Percentiles rank a stretch among this genome's conserved stretches.
These are phyloP conservation scores for Brassica hybrid DNA, from an alignment of 441 rosid species.

Conservation along the genomic window DNA sequence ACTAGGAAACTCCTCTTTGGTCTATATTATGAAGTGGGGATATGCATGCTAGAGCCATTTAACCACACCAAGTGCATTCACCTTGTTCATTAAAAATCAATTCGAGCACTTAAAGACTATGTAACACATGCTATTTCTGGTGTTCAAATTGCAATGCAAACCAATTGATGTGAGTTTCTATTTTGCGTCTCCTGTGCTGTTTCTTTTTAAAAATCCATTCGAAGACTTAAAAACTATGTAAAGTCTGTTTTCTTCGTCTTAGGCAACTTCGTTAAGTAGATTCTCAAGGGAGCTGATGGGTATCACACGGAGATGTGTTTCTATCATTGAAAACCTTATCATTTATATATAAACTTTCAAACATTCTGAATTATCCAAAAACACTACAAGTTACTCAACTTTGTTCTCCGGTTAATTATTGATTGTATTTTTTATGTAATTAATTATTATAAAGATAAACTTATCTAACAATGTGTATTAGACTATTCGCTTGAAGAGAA, in stretches of 20 bases:
- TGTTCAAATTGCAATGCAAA: not conserved
- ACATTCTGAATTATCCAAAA: not conserved
- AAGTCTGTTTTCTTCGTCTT: not conserved
- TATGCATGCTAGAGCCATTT: not conserved
- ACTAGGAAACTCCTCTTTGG: not conserved
- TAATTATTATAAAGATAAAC: not conserved
- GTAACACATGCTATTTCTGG: constrained; percentile 4
- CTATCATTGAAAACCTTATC: not conserved
- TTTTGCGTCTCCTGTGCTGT: not conserved
- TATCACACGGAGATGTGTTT: not conserved
- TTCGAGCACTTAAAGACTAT: not conserved
- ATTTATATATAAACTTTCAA: not conserved
- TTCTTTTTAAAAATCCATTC: no score
- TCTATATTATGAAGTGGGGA: not conserved
- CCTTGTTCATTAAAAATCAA: not conserved
- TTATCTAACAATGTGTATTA: not conserved
- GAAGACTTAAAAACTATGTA: no score
- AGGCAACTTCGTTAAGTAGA: not conserved
- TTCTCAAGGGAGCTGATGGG: not conserved
- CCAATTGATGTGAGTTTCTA: not conserved
- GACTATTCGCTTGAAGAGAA: not conserved
- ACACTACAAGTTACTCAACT: not conserved
- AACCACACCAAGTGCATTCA: not conserved
- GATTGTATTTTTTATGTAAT: not conserved
- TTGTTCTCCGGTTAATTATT: not conserved